Evolutionary conservation across 768 basidiomycete species (phyloP).

Genomic region (Plicaturopsis crispa): DNA sequence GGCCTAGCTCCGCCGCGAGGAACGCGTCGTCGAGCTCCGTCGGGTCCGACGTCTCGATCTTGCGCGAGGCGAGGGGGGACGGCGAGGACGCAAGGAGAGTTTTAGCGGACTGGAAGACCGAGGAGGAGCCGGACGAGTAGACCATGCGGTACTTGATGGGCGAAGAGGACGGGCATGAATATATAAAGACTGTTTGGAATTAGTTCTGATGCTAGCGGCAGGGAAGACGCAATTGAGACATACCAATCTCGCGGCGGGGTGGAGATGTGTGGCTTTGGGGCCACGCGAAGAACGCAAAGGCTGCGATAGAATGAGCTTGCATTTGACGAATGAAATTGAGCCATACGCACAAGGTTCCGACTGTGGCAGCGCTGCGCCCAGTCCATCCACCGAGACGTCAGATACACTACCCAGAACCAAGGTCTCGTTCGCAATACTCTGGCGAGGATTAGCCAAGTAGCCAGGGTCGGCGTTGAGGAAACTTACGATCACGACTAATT

Average conservation of each 20-base stretch:
- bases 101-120: constrained; percentile 52
- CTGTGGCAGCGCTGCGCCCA: constrained; percentile 43
- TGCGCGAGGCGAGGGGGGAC: constrained; percentile 41
- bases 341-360: constrained; percentile 45
- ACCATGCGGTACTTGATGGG: constrained; percentile 86
- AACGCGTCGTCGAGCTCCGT: constrained; percentile 59
- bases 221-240: constrained; percentile 13
- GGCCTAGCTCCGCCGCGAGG: constrained; percentile 51
- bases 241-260: constrained; percentile 55
- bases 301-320: constrained; percentile 13
- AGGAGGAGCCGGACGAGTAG: constrained; percentile 65
- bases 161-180: constrained; percentile 78
- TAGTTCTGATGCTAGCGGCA: background rate
- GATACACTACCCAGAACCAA: constrained; percentile 36
- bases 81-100: constrained; percentile 37
- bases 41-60: constrained; percentile 81
- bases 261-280: constrained; percentile 30
- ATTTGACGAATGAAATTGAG: constrained; percentile 2
- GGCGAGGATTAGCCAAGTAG: background rate
- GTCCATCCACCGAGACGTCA: constrained; percentile 31
- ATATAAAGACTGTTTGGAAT: constrained; percentile 65
- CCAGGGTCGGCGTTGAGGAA: background rate
- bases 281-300: constrained; percentile 67
- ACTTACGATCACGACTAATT: constrained; percentile 63
- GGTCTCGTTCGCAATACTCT: constrained; percentile 66